Base-by-base conservation (phyloP, 2,329 filamentous ascomycete genomes). In the Cytospora leucostoma region DNA sequence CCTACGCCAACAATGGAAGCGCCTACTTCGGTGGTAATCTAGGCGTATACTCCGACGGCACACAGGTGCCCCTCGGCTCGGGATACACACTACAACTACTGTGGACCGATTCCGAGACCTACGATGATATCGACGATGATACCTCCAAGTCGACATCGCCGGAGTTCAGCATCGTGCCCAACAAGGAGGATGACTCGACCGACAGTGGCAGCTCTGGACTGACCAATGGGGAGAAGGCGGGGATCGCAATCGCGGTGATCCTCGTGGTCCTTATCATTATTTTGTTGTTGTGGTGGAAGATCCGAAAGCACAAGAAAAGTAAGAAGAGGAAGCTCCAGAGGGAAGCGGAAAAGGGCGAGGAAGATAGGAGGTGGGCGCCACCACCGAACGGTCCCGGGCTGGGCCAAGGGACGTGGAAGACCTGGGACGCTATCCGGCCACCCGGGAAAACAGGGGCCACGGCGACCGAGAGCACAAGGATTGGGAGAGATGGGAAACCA, bases 291-390 rank as follows among this genome's bases (percentile, higher is more conserved):
- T 60, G 58, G 58, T 54, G 52, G 19, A 54, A 50, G 50, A 47
- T 32, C 37, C 44, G 37, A 37, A 60, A 21, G 66, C 62, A 35
- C 59, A 68, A 19, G 62, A 47, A 15, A 21, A 52, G 19, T 60
- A 64, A 34, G 40, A 15, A 34, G 44, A 34, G 40, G 52, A 34
- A 17, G 12, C 56, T 35, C 35, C 3, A 38, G 15, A 38, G 52
- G 27, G 27, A 59, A 10, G 7, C 51, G 13, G 49, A 6, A 47
- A 56, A 34, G 38, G 47, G 47, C 27, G 33, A 54, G 54, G 37
- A 58, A 33, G 44, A 60, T 10, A 52, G 53, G 58, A 54, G 58
- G 50, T 60, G 58, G 58, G 47, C 37, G 4, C 4, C 40, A 15
- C 7, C 38, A 15, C 13, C 38, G n/a, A 44, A n/a, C 6, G 15